Base-by-base conservation (phyloP, 139 green algal genomes). In the Tetraselmis chui region DNA sequence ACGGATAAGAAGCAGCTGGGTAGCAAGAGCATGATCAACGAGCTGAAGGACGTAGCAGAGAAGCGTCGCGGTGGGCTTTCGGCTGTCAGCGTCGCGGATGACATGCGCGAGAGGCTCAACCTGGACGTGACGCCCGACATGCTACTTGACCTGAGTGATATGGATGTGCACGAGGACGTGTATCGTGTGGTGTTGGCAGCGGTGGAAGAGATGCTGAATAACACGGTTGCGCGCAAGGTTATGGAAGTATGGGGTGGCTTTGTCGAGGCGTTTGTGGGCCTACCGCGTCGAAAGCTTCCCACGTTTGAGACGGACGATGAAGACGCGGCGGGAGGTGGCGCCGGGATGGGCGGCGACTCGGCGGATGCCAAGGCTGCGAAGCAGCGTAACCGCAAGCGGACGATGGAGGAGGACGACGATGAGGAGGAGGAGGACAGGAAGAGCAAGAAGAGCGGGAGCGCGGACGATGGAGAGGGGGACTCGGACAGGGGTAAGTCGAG, bases 1-100 rank as follows among this genome's bases (percentile, higher is more conserved):
- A 88, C 86, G 26, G 96, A 99, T 84, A 99, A 99, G 91, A 97
- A 97, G 88, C 91, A 87, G 77, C 91, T 99, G 76, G 93, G 90
- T 83, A 82, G 87, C 29, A 98, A 97, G 89, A 88, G 86, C 77
- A 92, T 99, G 89, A 80, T 98, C 80, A 29, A 85, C 27, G 96
- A 98, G 86, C 91, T 98, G 32, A 93, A 92, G 81, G 96, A 99
- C 59, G 82, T 90, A n/a, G 89, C 87, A 28, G 96, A 99, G 83
- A 86, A 89, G 83, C 86, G 87, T 2, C 84, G 88, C 27, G 59
- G 85, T 67, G 45, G 45, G 88, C 59, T 87, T 59, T 67, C 81
- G n/a, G 83, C 85, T 23, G 74, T 91, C 22, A 83, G 83, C 27
- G 83, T 82, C 1, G 76, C 85, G 2, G 80, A 85, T 0, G 83